Evolutionary conservation across 441 rosid genomes (phyloP), one percentile per base, ranked within the genome.

Genomic region (Pelargonium cotyledonis): DNA sequence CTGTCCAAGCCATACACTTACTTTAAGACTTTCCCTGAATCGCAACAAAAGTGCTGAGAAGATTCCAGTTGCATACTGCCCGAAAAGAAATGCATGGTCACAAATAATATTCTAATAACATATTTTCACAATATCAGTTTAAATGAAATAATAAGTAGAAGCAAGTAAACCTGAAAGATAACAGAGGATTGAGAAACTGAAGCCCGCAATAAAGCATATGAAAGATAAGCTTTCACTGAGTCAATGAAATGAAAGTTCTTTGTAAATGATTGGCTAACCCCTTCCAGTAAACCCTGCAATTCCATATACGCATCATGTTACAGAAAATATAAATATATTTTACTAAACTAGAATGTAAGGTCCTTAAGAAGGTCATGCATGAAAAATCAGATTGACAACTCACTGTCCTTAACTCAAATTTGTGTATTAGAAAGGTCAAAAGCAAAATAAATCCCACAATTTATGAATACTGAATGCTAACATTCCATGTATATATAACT

Each of bases 61-160:
- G 72, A 96, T 89, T 81, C 97, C 97, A 81, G 94, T 84, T 75
- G 98, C 98, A 77, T 93, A 89, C 99, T 96, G 98, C 82, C 79
- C 81, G 49, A 66, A 83, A 68, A 78, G 65, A 67, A 71, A 78
- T 63, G 68, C 63, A 75, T 38, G 70, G 75, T 77, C 68, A 81
- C 71, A 78, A 61, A 69, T 53, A 68, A 70, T 71, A 58, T 6
- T 74, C 65, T 67, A 69, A 65, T 18, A 73, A 61, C 64, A 49
- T 29, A 68, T 58, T 47, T 18, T 60, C 73, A 47, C 46, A 63
- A 67, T 78, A 75, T 16, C n/a, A 26, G 44, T 57, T 47, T 31
- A 62, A 69, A 76, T 35, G 70, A 73, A 70, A 78, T 68, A 66
- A 10, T 71, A 53, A 9, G 6, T 21, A 65, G 71, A 71, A 49